Conservation (phyloP, 257 asterid genomes). For the Osmanthus fragrans region DNA sequence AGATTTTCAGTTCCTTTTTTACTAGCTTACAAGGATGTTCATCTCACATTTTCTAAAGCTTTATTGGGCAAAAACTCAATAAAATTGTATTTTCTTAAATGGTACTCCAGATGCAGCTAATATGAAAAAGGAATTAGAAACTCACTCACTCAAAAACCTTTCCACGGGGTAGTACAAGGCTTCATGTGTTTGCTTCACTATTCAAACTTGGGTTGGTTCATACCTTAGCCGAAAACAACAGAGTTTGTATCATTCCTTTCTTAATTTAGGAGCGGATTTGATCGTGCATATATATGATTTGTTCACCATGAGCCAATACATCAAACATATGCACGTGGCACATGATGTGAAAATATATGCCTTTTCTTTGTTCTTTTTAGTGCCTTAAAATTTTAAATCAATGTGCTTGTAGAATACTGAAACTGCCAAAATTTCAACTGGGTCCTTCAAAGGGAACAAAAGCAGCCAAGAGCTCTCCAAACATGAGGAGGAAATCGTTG, state of each 20-base stretch:
- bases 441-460: constrained; percentile 40
- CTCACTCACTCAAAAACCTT: not conserved
- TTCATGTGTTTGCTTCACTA: constrained; percentile 12
- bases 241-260: not conserved
- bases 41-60: not conserved
- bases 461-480: constrained; percentile 30
- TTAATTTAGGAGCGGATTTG: constrained; percentile 14
- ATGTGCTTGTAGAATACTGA: constrained; percentile 54
- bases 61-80: not conserved
- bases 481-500: constrained; percentile 41
- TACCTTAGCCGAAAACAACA: not conserved
- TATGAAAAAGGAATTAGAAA: not conserved
- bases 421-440: constrained; percentile 34
- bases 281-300: constrained; percentile 6
- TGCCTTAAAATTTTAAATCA: constrained; percentile 7
- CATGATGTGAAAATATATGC: constrained; percentile 8
- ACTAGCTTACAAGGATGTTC: constrained; percentile 1
- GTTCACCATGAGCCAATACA: constrained; percentile 11
- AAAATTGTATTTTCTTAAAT: constrained; percentile 11
- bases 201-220: constrained; percentile 18
- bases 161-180: not conserved
- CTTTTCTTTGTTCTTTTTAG: constrained; percentile 14
- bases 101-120: not conserved
- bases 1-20: constrained; percentile 3
- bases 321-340: constrained; percentile 13